Percentiles rank a stretch among this genome's conserved stretches.
These are phyloP conservation scores for Jatropha podagrica DNA, from an alignment of 441 rosid genomes.

Conservation along the genomic window DNA sequence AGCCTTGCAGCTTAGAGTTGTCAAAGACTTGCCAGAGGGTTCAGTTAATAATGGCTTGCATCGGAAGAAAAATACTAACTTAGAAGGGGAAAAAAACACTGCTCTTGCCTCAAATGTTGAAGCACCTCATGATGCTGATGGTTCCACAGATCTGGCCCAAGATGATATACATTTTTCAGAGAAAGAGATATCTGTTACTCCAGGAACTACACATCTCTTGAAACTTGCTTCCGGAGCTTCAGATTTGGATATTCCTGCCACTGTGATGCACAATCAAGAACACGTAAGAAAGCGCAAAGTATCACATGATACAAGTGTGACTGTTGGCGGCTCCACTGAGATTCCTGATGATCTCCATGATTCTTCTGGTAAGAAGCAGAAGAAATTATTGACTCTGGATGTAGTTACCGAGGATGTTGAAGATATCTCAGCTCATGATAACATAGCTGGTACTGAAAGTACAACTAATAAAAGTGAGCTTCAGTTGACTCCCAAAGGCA, in stretches of 20 bases:
- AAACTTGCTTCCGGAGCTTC: slow-evolving; percentile 31
- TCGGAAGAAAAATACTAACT: slow-evolving; percentile 24
- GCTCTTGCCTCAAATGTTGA: slow-evolving; percentile 27
- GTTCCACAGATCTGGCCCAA: slow-evolving; percentile 22
- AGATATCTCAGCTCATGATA: slow-evolving; percentile 29
- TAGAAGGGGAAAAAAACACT: slow-evolving; percentile 31
- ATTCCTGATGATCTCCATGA: slow-evolving; percentile 34
- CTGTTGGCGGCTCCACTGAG: slow-evolving; percentile 19
- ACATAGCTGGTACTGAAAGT: slow-evolving; percentile 28
- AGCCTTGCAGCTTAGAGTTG: slow-evolving; percentile 49
- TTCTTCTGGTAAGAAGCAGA: slow-evolving; percentile 49
- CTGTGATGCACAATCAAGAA: slow-evolving; percentile 27
- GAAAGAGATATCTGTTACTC: slow-evolving; percentile 28
- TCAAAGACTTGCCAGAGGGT: slow-evolving; percentile 39
- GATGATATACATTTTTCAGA: slow-evolving; percentile 27
- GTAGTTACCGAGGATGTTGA: slow-evolving; percentile 28
- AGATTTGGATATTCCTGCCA: slow-evolving; percentile 27
- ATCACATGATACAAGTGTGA: slow-evolving; percentile 22
- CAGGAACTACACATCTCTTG: slow-evolving; percentile 26
- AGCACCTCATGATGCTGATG: slow-evolving; percentile 19
- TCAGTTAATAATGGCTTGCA: slow-evolving; percentile 24
- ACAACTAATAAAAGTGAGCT: slow-evolving; percentile 27
- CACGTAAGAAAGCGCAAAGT: slow-evolving; percentile 47
- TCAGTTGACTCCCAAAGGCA: slow-evolving; percentile 25
- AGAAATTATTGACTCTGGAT: slow-evolving; percentile 37